Evolutionary conservation across 305 asterid genomes (phyloP), one percentile per base, ranked within the genome.

Genomic region (Ajuga reptans): DNA sequence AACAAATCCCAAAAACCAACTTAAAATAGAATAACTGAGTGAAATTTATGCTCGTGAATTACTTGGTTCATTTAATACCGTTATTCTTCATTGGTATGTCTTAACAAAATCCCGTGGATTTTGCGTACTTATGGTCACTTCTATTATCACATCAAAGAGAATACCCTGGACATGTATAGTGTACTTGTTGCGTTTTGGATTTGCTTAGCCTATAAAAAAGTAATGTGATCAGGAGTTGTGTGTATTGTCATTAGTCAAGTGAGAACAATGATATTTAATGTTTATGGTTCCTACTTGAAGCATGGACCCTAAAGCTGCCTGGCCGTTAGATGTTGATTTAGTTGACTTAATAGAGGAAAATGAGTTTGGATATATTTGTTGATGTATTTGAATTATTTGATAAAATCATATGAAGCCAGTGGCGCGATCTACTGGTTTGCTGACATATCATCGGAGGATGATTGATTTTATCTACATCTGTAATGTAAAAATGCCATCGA

Each of bases 231-330:
- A 37, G 3, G 64, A 37, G 47, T 24, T 27, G 60, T n/a, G 37
- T 63, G 51, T 57, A 64, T 27, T 62, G 24, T 43, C 42, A 72
- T 71, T 24, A 33, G 41, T 70, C 65, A 52, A 45, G 24, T 71
- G 62, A 56, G 43, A 76, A 76, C n/a, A 21, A 52, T 71, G 52
- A 27, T 34, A 11, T 53, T 21, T 64, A 33, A 15, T 45, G 31
- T 75, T 15, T 16, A 15, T 18, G 9, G 18, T 36, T 71, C 62
- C 43, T 64, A 64, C 33, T 27, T 64, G 36, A 58, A 58, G 51
- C 36, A 6, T 4, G 39, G 37, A 11, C 27, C 34, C 41, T 24
- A 18, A 62, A 62, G 42, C 50, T 62, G 41, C 24, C 41, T 43
- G 55, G 37, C 54, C 1, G n/a, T 8, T 49, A 7, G 12, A 50